Conservation (phyloP, 768 basidiomycete genomes). For the Myochromella boudieri region DNA sequence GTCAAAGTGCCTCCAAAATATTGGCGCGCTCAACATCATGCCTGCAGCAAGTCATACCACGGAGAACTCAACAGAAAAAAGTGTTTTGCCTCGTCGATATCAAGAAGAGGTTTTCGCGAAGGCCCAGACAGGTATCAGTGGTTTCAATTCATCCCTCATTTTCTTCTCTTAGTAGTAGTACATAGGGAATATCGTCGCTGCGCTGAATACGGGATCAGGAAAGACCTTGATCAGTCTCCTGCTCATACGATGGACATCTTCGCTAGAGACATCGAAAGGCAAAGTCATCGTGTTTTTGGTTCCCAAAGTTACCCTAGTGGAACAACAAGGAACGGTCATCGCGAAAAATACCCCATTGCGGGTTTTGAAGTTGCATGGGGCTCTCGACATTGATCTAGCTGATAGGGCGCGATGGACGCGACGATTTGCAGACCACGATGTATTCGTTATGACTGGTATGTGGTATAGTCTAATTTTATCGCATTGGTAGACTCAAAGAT, state of each 20-base stretch:
- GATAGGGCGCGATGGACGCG: slow-evolving; percentile 65
- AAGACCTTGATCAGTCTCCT: slow-evolving; percentile 77
- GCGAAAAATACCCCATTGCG: slow-evolving; percentile 61
- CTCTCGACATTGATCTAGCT: slow-evolving; percentile 67
- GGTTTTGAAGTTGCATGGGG: slow-evolving; percentile 69
- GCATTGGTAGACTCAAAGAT: not conserved
- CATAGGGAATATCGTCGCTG: slow-evolving; percentile 66
- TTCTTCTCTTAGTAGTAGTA: slow-evolving; percentile 19
- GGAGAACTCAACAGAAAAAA: slow-evolving; percentile 9
- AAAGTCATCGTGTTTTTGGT: slow-evolving; percentile 81
- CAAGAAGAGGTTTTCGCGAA: slow-evolving; percentile 72
- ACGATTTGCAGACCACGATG: slow-evolving; percentile 63
- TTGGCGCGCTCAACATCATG: no score
- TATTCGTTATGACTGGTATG: slow-evolving; percentile 88
- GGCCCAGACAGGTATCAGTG: slow-evolving; percentile 54
- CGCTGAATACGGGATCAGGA: slow-evolving; percentile 74
- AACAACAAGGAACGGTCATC: slow-evolving; percentile 77
- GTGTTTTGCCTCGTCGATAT: slow-evolving; percentile 46
- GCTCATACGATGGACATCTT: slow-evolving; percentile 73
- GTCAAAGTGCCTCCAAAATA: no score
- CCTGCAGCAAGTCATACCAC: not conserved
- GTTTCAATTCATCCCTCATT: not conserved
- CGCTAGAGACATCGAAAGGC: slow-evolving; percentile 44
- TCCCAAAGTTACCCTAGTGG: slow-evolving; percentile 82
- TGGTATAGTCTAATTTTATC: slow-evolving; percentile 11